Evolutionary conservation across 495 filamentous ascomycete species (phyloP).

Genomic region (Barbatosphaeria neglecta): DNA sequence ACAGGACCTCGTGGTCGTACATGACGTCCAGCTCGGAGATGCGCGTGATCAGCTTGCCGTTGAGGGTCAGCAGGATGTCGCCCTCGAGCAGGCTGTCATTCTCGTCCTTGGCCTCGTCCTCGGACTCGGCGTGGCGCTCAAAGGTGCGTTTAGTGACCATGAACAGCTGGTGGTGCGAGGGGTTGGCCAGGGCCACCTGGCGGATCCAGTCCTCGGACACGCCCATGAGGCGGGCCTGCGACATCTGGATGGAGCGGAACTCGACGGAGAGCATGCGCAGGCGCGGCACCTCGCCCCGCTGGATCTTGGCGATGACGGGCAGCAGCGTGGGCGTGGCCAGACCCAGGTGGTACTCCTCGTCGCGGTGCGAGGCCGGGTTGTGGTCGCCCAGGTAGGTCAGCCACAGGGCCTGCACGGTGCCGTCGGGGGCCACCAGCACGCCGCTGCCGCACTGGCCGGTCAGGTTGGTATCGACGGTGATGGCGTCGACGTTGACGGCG

Average conservation of each 20-base stretch:
- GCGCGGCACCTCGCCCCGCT: conserved; percentile 62
- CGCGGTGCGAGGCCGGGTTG: conserved; percentile 61
- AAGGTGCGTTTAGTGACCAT: conserved; percentile 82
- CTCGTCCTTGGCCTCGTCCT: conserved; percentile 36
- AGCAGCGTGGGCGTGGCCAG: conserved; percentile 79
- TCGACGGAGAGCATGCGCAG: conserved; percentile 87
- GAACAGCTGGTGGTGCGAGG: conserved; percentile 88
- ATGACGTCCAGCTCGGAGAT: conserved; percentile 90
- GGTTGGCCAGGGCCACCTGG: conserved; percentile 74
- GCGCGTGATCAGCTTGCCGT: conserved; percentile 82
- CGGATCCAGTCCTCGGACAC: conserved; percentile 92
- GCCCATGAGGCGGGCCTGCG: conserved; percentile 95
- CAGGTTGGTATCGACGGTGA: conserved; percentile 89
- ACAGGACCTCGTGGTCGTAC: conserved; percentile 78
- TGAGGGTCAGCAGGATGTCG: conserved; percentile 85
- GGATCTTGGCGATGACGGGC: conserved; percentile 74
- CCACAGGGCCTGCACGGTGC: conserved; percentile 90
- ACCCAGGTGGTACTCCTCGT: conserved; percentile 94
- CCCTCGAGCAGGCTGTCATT: conserved; percentile 79
- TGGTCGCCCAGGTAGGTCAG: conserved; percentile 92
- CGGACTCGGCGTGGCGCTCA: conserved; percentile 59
- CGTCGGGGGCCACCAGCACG: conserved; percentile 79
- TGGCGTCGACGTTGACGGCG: conserved; percentile 92
- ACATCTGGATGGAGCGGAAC: conserved; percentile 91
- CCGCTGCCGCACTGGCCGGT: conserved; percentile 90